Evolutionary conservation across 371 early-diverging fungal species (phyloP), one percentile per base, ranked within the genome.

Genomic region (Mucor plumbeus): DNA sequence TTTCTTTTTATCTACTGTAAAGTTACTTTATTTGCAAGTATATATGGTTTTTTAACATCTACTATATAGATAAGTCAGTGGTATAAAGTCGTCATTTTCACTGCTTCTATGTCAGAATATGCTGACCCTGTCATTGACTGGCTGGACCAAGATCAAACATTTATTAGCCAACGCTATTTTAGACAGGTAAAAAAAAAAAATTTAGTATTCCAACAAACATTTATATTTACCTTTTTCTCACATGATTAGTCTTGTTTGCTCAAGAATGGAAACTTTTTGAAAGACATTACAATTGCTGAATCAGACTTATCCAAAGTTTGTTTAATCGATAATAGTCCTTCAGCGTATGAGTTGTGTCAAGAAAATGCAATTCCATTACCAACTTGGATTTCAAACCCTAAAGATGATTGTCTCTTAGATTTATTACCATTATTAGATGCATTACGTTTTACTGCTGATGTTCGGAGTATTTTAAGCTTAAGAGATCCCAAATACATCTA

Each of bases 71-170:
- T 96, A 64, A 83, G 89, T 66, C 91, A 95, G 73, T 97, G 97
- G 97, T 99, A 96, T 87, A 91, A 92, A 61, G 85, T 99, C 13
- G 94, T 97, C 33, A 91, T 99, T n/a, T 99, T 95, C 80, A 99
- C 99, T 0, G 98, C 99, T 5, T 94, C 94, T n/a, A 89, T 98
- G 90, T 86, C 95, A 14, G 96, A 98, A 81, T 99, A 99, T 71
- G 99, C 97, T 13, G 95, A 96, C 71, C 97, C 98, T 7, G 97
- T 99, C 13, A 95, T 98, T 57, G 96, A 97, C 76, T 91, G 91
- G 85, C 82, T 99, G 57, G 98, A 98, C 78, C 85, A 88, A 68
- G 84, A 84, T 66, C 85, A 89, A 26, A 90, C 80, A 34, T 64
- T 92, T 11, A 88, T 97, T 59, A 81, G 87, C 7, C 84, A 85